A percentile compares a stretch with the other conserved stretches of the same genome.
Evolutionary conservation across 768 basidiomycete species (phyloP).

Genomic region (Dacryopinax spathularia): DNA sequence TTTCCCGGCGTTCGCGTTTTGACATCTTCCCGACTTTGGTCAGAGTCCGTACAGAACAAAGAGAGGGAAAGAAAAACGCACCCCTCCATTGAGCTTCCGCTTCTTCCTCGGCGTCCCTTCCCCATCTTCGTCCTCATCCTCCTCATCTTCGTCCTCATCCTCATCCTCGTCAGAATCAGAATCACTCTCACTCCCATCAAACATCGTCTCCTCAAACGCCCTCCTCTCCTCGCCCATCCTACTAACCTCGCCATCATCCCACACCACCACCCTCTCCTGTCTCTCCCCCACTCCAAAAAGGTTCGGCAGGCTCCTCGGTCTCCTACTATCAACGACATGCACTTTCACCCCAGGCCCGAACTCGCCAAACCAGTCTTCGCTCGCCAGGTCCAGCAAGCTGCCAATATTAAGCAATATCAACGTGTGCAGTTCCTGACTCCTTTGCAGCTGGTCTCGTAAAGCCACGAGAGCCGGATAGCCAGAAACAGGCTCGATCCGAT

Average conservation of each 20-base stretch:
- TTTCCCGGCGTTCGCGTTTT: conserved; percentile 50
- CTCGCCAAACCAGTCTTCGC: conserved; percentile 60
- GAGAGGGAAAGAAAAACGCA: neutral
- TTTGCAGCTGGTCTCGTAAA: conserved; percentile 44
- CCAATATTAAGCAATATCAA: conserved; percentile 89
- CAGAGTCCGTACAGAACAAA: neutral
- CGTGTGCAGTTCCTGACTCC: conserved; percentile 52
- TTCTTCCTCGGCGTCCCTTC: conserved; percentile 10
- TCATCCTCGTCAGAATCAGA: conserved; percentile 19
- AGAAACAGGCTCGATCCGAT: conserved; percentile 78
- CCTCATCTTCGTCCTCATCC: conserved; percentile 14
- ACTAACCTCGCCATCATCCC: conserved; percentile 81
- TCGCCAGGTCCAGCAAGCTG: conserved; percentile 67
- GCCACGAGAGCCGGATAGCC: conserved; percentile 63
- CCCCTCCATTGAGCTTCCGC: conserved; percentile 9
- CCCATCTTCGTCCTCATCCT: conserved; percentile 17
- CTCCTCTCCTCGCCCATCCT: conserved; percentile 54
- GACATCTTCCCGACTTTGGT: conserved; percentile 37
- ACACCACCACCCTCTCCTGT: conserved; percentile 54
- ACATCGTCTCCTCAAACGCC: conserved; percentile 72
- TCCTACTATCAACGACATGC: conserved; percentile 88
- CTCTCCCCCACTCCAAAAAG: conserved; percentile 61
- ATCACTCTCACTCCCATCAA: conserved; percentile 36
- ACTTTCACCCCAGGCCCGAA: conserved; percentile 49
- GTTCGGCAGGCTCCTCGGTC: conserved; percentile 79